A percentile compares a stretch with the other conserved stretches of the same genome.
Conservation (phyloP, 2,329 filamentous ascomycete genomes). For the Cladosporium sp. region DNA sequence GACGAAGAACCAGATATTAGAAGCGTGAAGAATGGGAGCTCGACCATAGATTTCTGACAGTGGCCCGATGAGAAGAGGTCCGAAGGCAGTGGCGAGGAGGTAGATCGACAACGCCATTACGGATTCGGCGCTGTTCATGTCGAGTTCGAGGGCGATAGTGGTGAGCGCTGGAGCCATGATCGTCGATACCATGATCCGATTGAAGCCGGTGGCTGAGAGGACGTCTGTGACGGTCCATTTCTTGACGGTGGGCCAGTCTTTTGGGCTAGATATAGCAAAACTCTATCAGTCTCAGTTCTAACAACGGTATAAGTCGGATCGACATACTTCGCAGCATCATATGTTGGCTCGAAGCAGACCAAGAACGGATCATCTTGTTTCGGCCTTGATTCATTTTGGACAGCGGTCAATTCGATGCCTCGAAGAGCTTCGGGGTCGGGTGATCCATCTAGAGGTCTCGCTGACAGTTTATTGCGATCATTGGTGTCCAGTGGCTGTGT, state of each 20-base stretch:
- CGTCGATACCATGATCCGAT: slow-evolving; percentile 34
- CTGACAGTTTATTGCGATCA: too few relatives aligned
- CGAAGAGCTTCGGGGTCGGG: background rate
- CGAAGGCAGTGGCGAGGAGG: slow-evolving; percentile 35
- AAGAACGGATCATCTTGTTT: background rate
- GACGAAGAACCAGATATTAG: slow-evolving; percentile 35
- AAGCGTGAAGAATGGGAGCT: slow-evolving; percentile 31
- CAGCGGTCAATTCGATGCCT: background rate
- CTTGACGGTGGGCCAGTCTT: slow-evolving; percentile 41
- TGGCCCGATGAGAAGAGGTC: slow-evolving; percentile 34
- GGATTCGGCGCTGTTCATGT: slow-evolving; percentile 21
- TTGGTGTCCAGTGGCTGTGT: too few relatives aligned
- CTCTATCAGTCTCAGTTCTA: too few relatives aligned
- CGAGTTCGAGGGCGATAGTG: slow-evolving; percentile 26
- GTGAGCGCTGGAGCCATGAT: slow-evolving; percentile 35
- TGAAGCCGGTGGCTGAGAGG: slow-evolving; percentile 38
- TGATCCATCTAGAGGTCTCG: too few relatives aligned
- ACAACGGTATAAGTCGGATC: too few relatives aligned
- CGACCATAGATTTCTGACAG: slow-evolving; percentile 35
- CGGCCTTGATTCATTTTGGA: too few relatives aligned
- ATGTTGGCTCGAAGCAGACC: background rate
- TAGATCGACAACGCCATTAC: slow-evolving; percentile 34
- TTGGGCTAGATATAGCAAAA: slow-evolving; percentile 34
- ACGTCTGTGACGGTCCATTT: slow-evolving; percentile 45
- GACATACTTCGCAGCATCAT: background rate